Conservation (phyloP, 805 yeast species). For the Nakazawaea pomicola region DNA sequence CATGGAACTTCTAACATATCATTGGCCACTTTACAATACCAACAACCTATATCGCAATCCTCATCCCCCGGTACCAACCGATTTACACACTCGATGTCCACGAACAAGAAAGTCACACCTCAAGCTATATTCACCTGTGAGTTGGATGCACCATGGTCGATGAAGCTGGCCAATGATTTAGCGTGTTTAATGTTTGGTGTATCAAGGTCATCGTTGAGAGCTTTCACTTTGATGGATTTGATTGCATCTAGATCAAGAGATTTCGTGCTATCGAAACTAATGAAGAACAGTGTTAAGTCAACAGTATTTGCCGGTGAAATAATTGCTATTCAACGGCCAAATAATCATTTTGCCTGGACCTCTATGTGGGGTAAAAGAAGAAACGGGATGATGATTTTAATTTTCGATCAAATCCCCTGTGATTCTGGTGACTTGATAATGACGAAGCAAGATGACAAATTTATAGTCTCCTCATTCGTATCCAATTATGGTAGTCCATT, state of each 20-base stretch:
- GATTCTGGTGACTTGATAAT: conserved; percentile 57
- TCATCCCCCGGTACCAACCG: conserved; percentile 7
- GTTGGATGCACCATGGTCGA: conserved; percentile 67
- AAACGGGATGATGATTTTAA: conserved; percentile 67
- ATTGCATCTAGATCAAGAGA: conserved; percentile 72
- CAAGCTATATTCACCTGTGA: conserved; percentile 85
- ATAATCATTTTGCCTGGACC: conserved; percentile 70
- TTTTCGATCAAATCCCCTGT: conserved; percentile 80
- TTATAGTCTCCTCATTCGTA: conserved; percentile 19
- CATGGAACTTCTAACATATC: conserved; percentile 22
- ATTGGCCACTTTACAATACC: conserved; percentile 20
- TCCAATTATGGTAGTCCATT: conserved; percentile 18
- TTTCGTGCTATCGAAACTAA: conserved; percentile 57
- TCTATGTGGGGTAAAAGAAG: conserved; percentile 86
- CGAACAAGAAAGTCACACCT: conserved; percentile 66
- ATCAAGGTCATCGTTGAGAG: conserved; percentile 54
- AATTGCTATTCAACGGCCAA: conserved; percentile 70
- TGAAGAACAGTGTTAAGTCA: conserved; percentile 28
- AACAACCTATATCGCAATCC: conserved; percentile 14
- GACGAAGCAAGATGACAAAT: conserved; percentile 27
- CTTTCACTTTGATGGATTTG: conserved; percentile 66
- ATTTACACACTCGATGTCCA: conserved; percentile 53
- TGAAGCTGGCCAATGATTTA: conserved; percentile 82
- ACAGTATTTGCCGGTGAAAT: conserved; percentile 79
- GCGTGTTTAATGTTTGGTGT: conserved; percentile 87